These are phyloP conservation scores for Tuber umbilicatum DNA, from an alignment of 495 filamentous ascomycete species.

Conservation along the genomic window DNA sequence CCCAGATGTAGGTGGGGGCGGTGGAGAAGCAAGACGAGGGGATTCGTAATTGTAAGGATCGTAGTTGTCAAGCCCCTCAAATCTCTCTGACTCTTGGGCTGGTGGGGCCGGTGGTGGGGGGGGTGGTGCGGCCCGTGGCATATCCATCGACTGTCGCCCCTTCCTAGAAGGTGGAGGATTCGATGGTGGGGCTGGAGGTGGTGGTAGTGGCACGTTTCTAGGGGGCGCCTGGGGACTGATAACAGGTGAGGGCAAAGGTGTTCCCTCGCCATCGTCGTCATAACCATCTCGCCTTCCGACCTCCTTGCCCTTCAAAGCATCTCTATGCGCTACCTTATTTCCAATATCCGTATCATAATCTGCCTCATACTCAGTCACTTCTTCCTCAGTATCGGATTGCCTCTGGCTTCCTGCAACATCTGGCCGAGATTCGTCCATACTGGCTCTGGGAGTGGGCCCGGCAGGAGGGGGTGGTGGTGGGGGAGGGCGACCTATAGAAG, in stretches of 20 bases:
- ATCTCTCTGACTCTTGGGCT: conserved; percentile 47
- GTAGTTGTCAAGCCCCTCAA: conserved; percentile 50
- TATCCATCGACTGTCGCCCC: conserved; percentile 55
- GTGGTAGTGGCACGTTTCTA: conserved; percentile 45
- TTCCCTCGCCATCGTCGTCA: conserved; percentile 46
- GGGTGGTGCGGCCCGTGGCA: conserved; percentile 63
- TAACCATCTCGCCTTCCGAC: conserved; percentile 58
- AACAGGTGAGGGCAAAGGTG: conserved; percentile 48
- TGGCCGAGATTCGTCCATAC: conserved; percentile 44
- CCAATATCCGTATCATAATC: conserved; percentile 98
- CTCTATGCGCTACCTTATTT: conserved; percentile 78
- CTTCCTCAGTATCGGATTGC: conserved; percentile 61
- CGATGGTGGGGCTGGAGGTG: conserved; percentile 51
- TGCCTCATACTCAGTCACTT: conserved; percentile 90
- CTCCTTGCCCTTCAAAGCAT: conserved; percentile 77
- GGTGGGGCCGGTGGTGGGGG: conserved; percentile 53
- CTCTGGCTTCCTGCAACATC: conserved; percentile 32
- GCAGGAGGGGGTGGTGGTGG: conserved; percentile 51
- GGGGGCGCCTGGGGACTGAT: conserved; percentile 44
- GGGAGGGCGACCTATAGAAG: conserved; percentile 50
- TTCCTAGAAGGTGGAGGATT: conserved; percentile 33
- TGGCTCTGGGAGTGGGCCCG: conserved; percentile 72
- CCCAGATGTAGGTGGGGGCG: conserved; percentile 27
- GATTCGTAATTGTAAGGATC: conserved; percentile 64
- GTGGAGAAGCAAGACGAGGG: conserved; percentile 46